phyloP scores from a whole-genome alignment of 1,284 basidiomycete genomes.

The Veloboletus limbatus region DNA sequence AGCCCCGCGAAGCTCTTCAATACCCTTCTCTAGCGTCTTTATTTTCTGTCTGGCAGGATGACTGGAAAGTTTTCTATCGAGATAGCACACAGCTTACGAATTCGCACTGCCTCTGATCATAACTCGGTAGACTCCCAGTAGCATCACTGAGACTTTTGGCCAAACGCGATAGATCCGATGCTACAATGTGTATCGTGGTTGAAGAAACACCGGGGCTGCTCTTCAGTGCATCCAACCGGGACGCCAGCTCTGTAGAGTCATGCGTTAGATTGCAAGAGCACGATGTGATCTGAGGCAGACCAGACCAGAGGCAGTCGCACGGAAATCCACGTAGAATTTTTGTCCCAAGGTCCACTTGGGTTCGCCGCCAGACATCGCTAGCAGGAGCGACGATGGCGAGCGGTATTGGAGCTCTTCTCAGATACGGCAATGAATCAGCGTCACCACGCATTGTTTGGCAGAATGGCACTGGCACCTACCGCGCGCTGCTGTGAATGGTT shows the following conservation, averaged over 20 bases:
- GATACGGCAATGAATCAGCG: too few species aligned
- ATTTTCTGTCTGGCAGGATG: constrained; percentile 48
- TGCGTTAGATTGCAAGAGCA: constrained; percentile 15
- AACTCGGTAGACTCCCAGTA: constrained; percentile 60
- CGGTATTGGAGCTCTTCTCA: too few species aligned
- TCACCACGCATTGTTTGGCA: too few species aligned
- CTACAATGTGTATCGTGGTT: constrained; percentile 38
- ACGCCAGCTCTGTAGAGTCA: constrained; percentile 23
- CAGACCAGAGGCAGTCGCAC: constrained; percentile 25
- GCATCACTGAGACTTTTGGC: constrained; percentile 61
- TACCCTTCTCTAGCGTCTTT: constrained; percentile 49
- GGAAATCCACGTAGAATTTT: constrained; percentile 26
- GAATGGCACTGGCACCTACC: too few species aligned
- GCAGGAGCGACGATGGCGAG: too few species aligned
- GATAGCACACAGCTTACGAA: constrained; percentile 43
- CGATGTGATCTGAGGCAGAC: neutral
- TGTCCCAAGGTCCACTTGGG: constrained; percentile 32
- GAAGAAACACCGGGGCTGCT: constrained; percentile 2
- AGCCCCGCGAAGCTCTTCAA: constrained; percentile 50
- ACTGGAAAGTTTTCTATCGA: constrained; percentile 4
- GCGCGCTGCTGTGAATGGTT: too few species aligned
- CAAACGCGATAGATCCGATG: constrained; percentile 48
- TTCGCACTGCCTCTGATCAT: constrained; percentile 73
- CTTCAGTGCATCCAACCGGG: constrained; percentile 24
- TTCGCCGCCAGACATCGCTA: constrained; percentile 21